A percentile compares a stretch with the other conserved stretches of the same genome.
These are phyloP conservation scores for Delphinella strobiligena DNA, from an alignment of 2,329 filamentous ascomycete genomes.

Conservation along the genomic window DNA sequence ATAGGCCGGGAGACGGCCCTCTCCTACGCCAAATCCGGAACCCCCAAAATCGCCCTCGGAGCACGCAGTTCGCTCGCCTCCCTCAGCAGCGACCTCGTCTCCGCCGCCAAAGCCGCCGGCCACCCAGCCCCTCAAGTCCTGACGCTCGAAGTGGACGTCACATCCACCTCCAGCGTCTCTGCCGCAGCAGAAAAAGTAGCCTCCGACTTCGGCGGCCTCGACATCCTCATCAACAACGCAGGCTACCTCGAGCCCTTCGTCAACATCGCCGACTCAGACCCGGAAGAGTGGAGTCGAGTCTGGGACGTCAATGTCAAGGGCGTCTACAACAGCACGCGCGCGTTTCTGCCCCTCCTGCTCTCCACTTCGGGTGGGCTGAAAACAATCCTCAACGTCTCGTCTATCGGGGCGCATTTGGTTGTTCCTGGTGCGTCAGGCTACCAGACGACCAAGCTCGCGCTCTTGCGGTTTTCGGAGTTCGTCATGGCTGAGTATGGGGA, in stretches of 20 bases:
- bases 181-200: conserved; percentile 22
- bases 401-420: conserved; percentile 26
- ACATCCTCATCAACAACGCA: conserved; percentile 39
- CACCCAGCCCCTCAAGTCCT: conserved; percentile 29
- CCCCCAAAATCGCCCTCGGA: conserved; percentile 39
- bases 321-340: conserved; percentile 18
- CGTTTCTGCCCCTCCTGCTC: conserved; percentile 38
- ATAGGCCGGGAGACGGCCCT: conserved; percentile 39
- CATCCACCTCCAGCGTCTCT: conserved; percentile 24
- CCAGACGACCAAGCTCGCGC: conserved; percentile 34
- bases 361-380: conserved; percentile 22
- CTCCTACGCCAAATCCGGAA: conserved; percentile 44
- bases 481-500: conserved; percentile 31
- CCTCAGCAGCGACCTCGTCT: conserved; percentile 23
- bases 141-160: conserved; percentile 32
- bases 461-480: conserved; percentile 34
- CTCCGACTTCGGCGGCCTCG: conserved; percentile 23
- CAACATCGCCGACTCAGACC: conserved; percentile 17
- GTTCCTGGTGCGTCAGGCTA: conserved; percentile 30
- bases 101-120: conserved; percentile 25
- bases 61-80: conserved; percentile 38
- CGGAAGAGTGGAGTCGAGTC: conserved; percentile 33
- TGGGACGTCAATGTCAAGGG: conserved; percentile 43
- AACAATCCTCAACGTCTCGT: conserved; percentile 31
- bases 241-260: conserved; percentile 22